Evolutionary conservation across 345 rosid genomes (phyloP).

Genomic region (Bruguiera sexangula): DNA sequence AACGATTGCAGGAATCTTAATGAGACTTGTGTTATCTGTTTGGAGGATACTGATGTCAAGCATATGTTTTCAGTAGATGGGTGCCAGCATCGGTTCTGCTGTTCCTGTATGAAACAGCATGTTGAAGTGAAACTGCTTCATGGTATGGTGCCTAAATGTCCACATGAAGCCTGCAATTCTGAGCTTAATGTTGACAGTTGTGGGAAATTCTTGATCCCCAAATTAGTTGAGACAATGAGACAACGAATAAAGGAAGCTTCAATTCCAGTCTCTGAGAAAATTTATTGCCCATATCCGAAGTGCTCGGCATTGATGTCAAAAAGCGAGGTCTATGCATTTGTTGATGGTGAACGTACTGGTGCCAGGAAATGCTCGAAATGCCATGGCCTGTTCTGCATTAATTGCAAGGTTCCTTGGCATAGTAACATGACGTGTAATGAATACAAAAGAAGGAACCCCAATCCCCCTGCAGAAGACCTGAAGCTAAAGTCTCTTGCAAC

Average conservation of each 20-base stretch:
- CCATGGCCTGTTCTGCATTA: conserved; percentile 43
- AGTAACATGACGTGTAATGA: conserved; percentile 36
- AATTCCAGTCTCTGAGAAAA: conserved; percentile 51
- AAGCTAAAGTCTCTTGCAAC: conserved; percentile 47
- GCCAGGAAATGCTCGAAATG: conserved; percentile 71
- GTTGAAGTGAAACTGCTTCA: conserved; percentile 66
- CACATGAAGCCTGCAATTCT: conserved; percentile 62
- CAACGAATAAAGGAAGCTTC: conserved; percentile 64
- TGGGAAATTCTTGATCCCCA: conserved; percentile 54
- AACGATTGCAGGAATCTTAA: conserved; percentile 34
- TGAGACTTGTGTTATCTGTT: conserved; percentile 69
- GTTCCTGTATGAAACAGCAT: conserved; percentile 81
- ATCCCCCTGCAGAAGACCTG: conserved; percentile 40
- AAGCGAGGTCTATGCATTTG: conserved; percentile 32
- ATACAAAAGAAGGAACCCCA: conserved; percentile 42
- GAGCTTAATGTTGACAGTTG: conserved; percentile 53
- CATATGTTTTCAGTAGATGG: conserved; percentile 62
- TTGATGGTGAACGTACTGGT: conserved; percentile 26
- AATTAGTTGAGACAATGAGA: conserved; percentile 49
- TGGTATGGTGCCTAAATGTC: conserved; percentile 62
- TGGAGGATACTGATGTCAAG: conserved; percentile 40
- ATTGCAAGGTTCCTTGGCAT: conserved; percentile 90
- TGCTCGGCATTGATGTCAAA: conserved; percentile 79
- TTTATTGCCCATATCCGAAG: conserved; percentile 72
- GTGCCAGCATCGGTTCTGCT: conserved; percentile 71